These are phyloP conservation scores for Vitis labrusca DNA, from an alignment of 164 flowering plant genomes.

Conservation along the genomic window DNA sequence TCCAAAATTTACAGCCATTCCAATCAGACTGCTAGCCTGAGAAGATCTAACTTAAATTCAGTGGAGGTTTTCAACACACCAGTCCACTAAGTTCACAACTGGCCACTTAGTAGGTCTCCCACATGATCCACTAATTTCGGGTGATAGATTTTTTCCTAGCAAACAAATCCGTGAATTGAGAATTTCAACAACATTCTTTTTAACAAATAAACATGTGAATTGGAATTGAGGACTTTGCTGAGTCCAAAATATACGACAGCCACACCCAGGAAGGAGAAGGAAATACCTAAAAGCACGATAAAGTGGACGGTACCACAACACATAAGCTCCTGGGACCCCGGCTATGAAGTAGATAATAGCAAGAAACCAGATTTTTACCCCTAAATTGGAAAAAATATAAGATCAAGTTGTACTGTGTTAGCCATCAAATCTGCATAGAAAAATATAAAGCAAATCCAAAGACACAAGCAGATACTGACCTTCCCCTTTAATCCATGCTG, in stretches of 20 bases:
- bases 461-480: slow-evolving; percentile 41
- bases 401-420: neutral
- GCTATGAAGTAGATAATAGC: slow-evolving; percentile 91
- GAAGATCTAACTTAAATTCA: neutral
- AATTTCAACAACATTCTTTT: too few species aligned
- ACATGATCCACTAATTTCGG: too few species aligned
- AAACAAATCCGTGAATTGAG: too few species aligned
- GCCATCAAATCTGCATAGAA: neutral
- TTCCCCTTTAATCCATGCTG: slow-evolving; percentile 90
- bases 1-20: neutral
- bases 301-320: slow-evolving; percentile 96
- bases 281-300: slow-evolving; percentile 94
- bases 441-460: neutral
- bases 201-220: too few species aligned
- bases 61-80: neutral
- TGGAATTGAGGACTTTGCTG: neutral
- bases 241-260: neutral
- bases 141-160: too few species aligned
- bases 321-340: slow-evolving; percentile 94
- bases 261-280: neutral
- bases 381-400: slow-evolving; percentile 30
- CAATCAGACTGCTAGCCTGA: neutral
- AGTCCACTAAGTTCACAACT: neutral
- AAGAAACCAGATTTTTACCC: slow-evolving; percentile 88
- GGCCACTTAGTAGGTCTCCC: too few species aligned